Evolutionary conservation across 441 rosid genomes (phyloP), one percentile per base, ranked within the genome.

Genomic region (Euphorbia schlechtendalii): DNA sequence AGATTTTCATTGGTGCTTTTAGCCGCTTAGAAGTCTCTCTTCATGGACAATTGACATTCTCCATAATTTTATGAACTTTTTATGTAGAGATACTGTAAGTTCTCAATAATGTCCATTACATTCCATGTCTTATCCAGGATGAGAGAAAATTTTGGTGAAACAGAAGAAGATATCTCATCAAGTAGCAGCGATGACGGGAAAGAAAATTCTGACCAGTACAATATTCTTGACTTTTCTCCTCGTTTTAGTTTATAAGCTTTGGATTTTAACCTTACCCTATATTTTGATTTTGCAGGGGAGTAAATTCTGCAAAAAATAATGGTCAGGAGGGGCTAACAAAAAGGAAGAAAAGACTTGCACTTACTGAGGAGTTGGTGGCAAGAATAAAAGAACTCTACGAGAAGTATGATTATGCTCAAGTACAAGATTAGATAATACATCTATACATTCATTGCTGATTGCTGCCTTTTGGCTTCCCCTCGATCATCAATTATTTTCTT

Each of bases 381-480:
- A 77, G 78, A 76, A 76, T 95, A 71, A 85, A 74, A 76, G 90
- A 86, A 63, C 87, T 95, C 41, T 84, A 85, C 56, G 87, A 86
- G 51, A 82, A 75, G 99, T 94, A 81, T 41, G 43, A 56, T 64
- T 69, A 40, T 65, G 52, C 24, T 27, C 55, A 43, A 30, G 30
- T 68, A 27, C 45, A 25, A 52, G 61, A 40, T 25, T 68, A 18
- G 13, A 38, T 57, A 14, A 59, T 36, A 58, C 38, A n/a, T 22
- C 21, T 36, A 10, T 34, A 11, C 17, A 8, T 27, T 45, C 15
- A 7, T 43, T 32, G 17, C 24, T 58, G 45, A 53, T 61, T 63
- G 56, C 60, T 70, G 52, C 54, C 54, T 49, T 49, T 49, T 62
- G 48, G 14, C 25, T 57, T 51, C n/a, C 59, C 59, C 27, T 6